Evolutionary conservation across 129 eudicot genomes (phyloP).

Genomic region (Calendula officinalis): DNA sequence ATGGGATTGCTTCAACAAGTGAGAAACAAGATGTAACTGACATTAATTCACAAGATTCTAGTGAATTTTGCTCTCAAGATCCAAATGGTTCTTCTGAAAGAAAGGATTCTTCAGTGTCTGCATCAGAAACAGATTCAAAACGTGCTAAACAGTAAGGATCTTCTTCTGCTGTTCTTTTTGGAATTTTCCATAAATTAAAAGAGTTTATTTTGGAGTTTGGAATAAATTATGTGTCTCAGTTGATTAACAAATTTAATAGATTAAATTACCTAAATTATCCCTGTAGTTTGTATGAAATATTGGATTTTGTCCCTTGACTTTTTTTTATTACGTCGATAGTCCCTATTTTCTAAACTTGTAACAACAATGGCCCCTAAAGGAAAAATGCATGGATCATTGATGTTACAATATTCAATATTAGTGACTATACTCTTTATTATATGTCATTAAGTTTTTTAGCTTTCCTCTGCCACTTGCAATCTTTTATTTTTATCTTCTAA

Average conservation of each 20-base stretch:
- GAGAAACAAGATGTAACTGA: conserved; percentile 41
- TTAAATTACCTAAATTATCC: too few species aligned
- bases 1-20: conserved; percentile 29
- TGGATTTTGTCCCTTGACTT: too few species aligned
- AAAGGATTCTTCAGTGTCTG: conserved; percentile 37
- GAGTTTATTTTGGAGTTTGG: background rate
- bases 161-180: background rate
- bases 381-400: too few species aligned
- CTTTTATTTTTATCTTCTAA: background rate
- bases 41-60: conserved; percentile 20
- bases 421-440: background rate
- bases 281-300: too few species aligned
- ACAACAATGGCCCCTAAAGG: too few species aligned
- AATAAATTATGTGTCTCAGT: background rate
- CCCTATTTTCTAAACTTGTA: too few species aligned
- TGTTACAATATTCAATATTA: too few species aligned
- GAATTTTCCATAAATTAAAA: background rate
- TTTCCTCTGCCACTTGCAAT: conserved; percentile 3
- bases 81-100: conserved; percentile 36
- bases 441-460: background rate
- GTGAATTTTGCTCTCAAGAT: conserved; percentile 37
- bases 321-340: too few species aligned
- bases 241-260: background rate
- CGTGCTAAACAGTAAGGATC: conserved; percentile 69
- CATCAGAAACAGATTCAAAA: conserved; percentile 56